Evolutionary conservation across 352 stramenopile species (phyloP).

Genomic region (Pythium biforme): DNA sequence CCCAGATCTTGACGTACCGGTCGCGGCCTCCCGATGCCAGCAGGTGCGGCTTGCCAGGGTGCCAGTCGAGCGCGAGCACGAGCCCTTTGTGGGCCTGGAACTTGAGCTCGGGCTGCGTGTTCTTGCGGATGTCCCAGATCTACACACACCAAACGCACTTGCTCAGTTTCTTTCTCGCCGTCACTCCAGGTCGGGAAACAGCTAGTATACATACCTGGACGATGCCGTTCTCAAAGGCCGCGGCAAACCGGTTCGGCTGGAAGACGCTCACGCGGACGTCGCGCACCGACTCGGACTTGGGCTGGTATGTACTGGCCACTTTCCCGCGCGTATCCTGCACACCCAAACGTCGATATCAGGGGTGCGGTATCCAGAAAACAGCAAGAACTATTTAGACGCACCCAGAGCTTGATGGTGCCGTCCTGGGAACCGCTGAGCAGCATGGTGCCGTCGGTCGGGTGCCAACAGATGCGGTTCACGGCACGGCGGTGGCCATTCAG

Average conservation of each 20-base stretch:
- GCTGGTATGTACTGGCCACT: constrained; percentile 73
- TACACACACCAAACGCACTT: constrained; percentile 20
- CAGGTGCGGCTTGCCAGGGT: constrained; percentile 61
- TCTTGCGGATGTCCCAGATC: constrained; percentile 88
- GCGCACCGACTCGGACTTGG: constrained; percentile 84
- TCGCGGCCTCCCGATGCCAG: constrained; percentile 81
- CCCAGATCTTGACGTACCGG: constrained; percentile 88
- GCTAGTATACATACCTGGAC: constrained; percentile 74
- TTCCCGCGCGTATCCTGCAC: constrained; percentile 69
- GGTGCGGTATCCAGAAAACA: too few relatives aligned
- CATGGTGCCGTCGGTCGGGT: constrained; percentile 72
- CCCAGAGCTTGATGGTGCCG: constrained; percentile 87
- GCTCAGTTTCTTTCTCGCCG: too few relatives aligned
- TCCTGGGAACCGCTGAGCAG: constrained; percentile 87
- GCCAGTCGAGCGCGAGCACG: constrained; percentile 83
- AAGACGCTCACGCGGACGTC: constrained; percentile 79
- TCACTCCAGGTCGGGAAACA: too few relatives aligned
- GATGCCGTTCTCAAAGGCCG: constrained; percentile 85
- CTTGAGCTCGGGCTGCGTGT: constrained; percentile 74
- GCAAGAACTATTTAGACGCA: too few relatives aligned
- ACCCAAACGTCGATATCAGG: neutral
- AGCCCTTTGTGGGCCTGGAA: constrained; percentile 87
- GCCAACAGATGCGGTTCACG: constrained; percentile 89
- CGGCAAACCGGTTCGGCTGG: constrained; percentile 75
- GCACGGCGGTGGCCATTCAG: constrained; percentile 77